Conservation (phyloP, 1,139 yeast genomes). For the Candida freyschussii region DNA sequence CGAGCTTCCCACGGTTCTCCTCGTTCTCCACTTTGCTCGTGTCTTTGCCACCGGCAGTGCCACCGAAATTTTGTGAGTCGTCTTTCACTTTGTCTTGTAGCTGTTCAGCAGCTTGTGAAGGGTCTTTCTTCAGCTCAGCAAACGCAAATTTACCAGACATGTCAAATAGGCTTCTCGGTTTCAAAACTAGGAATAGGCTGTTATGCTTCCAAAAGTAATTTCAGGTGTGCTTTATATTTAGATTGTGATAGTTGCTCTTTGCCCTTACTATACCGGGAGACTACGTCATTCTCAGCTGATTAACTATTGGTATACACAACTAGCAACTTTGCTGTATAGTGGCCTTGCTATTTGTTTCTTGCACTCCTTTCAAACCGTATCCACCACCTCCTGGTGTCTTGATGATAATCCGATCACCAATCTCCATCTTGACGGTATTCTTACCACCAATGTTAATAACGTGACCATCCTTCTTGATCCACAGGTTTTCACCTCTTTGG, state of each 20-base stretch:
- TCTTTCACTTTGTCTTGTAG: slow-evolving; percentile 6
- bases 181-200: not conserved
- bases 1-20: slow-evolving; percentile 11
- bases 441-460: slow-evolving; percentile 45
- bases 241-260: not conserved
- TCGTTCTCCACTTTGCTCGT: slow-evolving; percentile 6
- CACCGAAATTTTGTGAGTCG: slow-evolving; percentile 12
- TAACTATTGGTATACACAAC: not conserved
- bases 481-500: slow-evolving; percentile 51
- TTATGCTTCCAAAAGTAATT: too few species aligned
- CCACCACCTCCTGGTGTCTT: slow-evolving; percentile 57
- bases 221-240: not conserved
- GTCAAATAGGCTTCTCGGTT: not conserved
- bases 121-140: slow-evolving; percentile 9
- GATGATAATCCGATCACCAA: slow-evolving; percentile 54
- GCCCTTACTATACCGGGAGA: not conserved
- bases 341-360: slow-evolving; percentile 2
- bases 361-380: slow-evolving; percentile 30
- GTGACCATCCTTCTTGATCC: slow-evolving; percentile 36
- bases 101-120: slow-evolving; percentile 7
- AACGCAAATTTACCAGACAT: slow-evolving; percentile 1
- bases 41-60: slow-evolving; percentile 15
- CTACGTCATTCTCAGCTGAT: not conserved
- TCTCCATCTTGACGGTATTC: slow-evolving; percentile 35
- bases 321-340: not conserved